These are phyloP conservation scores for Pythium angustatum DNA, from an alignment of 352 stramenopile species.

Conservation along the genomic window DNA sequence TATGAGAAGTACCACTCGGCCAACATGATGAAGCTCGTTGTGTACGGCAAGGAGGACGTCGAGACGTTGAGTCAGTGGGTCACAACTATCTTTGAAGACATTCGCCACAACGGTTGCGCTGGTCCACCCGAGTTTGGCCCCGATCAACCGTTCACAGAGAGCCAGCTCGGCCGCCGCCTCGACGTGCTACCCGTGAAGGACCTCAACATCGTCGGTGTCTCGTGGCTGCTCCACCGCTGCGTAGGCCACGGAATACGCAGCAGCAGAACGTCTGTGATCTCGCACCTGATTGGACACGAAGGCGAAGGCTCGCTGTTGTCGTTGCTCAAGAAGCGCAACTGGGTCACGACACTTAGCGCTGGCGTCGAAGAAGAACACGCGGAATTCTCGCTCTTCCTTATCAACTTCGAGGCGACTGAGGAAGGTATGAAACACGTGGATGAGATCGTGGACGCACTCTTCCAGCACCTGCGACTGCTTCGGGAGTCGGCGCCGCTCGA, in stretches of 20 bases:
- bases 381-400: constrained; percentile 30
- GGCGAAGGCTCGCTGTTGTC: constrained; percentile 77
- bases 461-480: constrained; percentile 32
- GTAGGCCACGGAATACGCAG: constrained; percentile 27
- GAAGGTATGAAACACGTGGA: constrained; percentile 30
- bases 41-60: constrained; percentile 38
- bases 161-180: constrained; percentile 22
- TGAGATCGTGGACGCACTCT: constrained; percentile 29
- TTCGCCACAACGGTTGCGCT: constrained; percentile 37
- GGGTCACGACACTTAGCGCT: constrained; percentile 37
- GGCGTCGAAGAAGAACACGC: constrained; percentile 29
- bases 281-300: constrained; percentile 88
- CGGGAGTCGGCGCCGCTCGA: constrained; percentile 4
- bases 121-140: not conserved
- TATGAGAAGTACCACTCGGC: constrained; percentile 46
- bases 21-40: constrained; percentile 47
- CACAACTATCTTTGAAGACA: constrained; percentile 35
- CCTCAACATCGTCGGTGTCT: constrained; percentile 33
- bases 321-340: constrained; percentile 62
- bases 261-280: constrained; percentile 58
- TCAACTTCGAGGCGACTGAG: constrained; percentile 34
- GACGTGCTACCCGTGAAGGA: constrained; percentile 34
- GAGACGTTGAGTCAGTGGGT: constrained; percentile 43
- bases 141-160: constrained; percentile 27
- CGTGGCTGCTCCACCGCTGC: constrained; percentile 38